Evolutionary conservation across 768 basidiomycete genomes (phyloP).

Genomic region (Phanerochaete carnosa): DNA sequence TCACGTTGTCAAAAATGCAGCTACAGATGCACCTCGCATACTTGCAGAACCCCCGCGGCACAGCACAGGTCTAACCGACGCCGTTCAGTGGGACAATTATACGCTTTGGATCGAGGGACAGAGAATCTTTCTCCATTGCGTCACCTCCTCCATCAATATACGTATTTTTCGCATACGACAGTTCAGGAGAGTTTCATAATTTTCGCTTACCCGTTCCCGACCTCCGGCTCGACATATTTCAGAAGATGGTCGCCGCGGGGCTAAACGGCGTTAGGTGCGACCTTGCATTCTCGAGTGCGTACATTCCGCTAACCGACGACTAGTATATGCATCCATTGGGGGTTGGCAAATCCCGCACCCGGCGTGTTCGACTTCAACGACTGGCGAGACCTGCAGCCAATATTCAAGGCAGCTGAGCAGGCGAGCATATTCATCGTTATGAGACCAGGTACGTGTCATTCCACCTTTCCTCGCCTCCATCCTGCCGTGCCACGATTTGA

Average conservation of each 20-base stretch:
- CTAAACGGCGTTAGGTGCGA: constrained; percentile 63
- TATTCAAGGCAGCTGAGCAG: constrained; percentile 71
- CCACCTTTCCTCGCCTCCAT: neutral
- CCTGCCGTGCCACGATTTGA: neutral
- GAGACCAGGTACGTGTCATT: constrained; percentile 57
- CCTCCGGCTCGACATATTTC: constrained; percentile 79
- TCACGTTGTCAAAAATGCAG: neutral
- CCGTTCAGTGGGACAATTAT: constrained; percentile 63
- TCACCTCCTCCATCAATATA: constrained; percentile 4
- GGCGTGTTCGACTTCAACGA: constrained; percentile 72
- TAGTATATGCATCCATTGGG: constrained; percentile 77
- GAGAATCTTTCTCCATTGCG: constrained; percentile 69
- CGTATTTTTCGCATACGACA: constrained; percentile 22
- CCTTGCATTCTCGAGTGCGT: no score
- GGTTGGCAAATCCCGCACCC: constrained; percentile 67
- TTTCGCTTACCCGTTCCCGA: constrained; percentile 78
- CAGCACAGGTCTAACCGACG: constrained; percentile 29
- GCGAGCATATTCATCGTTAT: constrained; percentile 79
- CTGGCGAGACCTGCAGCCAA: constrained; percentile 64
- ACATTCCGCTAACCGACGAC: neutral
- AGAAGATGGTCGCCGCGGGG: constrained; percentile 79
- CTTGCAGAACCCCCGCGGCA: constrained; percentile 22
- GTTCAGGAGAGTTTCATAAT: constrained; percentile 84
- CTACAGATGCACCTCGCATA: neutral
- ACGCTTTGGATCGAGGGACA: constrained; percentile 68